phyloP scores from a whole-genome alignment of 116 monocot species.

The Dioscorea cayenensis region DNA sequence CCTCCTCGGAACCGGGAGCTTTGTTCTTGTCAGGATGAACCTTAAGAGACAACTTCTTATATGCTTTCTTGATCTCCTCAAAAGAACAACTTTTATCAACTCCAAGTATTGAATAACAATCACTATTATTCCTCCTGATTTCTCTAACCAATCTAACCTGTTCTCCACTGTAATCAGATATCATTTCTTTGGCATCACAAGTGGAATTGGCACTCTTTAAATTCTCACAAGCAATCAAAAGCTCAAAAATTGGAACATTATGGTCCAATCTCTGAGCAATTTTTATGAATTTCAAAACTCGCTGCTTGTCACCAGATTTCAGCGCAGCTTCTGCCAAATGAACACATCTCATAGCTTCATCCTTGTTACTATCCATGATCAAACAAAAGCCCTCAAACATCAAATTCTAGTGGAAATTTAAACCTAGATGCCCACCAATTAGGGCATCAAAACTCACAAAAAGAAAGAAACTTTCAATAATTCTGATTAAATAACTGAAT shows the following conservation, averaged over 20 bases:
- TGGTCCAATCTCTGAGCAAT: conserved; percentile 4
- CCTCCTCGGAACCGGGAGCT: conserved; percentile 57
- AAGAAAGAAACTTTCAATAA: too few species aligned
- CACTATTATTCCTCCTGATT: conserved; percentile 30
- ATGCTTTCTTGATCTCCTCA: conserved; percentile 49
- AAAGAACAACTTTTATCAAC: conserved; percentile 37
- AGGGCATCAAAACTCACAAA: too few species aligned
- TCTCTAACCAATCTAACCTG: conserved; percentile 24
- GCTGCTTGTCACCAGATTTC: neutral
- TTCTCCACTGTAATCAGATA: conserved; percentile 28
- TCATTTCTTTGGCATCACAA: neutral
- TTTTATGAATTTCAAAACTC: neutral
- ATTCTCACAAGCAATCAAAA: neutral
- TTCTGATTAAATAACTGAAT: too few species aligned
- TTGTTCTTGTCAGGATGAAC: conserved; percentile 66
- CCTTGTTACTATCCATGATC: conserved; percentile 3
- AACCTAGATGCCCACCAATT: too few species aligned
- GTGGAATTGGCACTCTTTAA: neutral
- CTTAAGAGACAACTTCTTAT: conserved; percentile 50
- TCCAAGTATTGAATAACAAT: conserved; percentile 48
- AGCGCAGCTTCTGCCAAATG: neutral
- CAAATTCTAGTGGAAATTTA: too few species aligned
- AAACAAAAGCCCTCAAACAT: too few species aligned
- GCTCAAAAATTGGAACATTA: neutral
- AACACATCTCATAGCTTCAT: conserved; percentile 4